These are phyloP conservation scores for Taphrina confusa DNA, from an alignment of 1,139 yeast species.

Conservation along the genomic window DNA sequence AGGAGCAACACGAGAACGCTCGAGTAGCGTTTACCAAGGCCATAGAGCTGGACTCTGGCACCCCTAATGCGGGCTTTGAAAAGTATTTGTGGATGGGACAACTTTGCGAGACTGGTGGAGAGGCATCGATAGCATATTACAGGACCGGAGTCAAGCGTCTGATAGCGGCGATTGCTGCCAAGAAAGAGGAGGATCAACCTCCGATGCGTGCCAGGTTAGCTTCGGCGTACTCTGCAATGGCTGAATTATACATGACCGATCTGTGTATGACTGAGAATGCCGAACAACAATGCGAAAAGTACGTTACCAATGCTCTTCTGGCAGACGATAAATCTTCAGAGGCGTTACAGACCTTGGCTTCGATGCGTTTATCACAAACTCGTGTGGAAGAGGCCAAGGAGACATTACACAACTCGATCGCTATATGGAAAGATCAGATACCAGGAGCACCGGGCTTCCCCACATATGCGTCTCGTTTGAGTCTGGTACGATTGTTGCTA, in stretches of 20 bases:
- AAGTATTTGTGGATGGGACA: constrained; percentile 91
- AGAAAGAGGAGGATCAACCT: constrained; percentile 39
- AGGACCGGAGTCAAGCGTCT: constrained; percentile 63
- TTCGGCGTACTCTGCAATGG: constrained; percentile 78
- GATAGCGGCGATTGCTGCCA: constrained; percentile 46
- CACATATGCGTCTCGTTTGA: constrained; percentile 30
- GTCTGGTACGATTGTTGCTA: constrained; percentile 34
- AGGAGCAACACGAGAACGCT: constrained; percentile 28
- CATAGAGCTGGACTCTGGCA: constrained; percentile 56
- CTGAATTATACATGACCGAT: constrained; percentile 99
- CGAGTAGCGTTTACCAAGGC: constrained; percentile 33
- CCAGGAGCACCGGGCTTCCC: constrained; percentile 27
- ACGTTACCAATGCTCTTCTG: constrained; percentile 65
- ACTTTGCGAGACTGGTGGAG: constrained; percentile 66
- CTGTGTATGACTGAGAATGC: constrained; percentile 92
- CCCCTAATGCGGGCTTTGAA: constrained; percentile 52
- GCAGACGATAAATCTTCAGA: constrained; percentile 69
- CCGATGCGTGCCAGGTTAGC: constrained; percentile 59
- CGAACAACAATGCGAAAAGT: constrained; percentile 72
- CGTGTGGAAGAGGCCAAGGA: constrained; percentile 67
- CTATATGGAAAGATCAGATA: constrained; percentile 25
- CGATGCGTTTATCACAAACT: constrained; percentile 88
- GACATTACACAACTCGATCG: constrained; percentile 51
- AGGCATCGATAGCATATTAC: constrained; percentile 67
- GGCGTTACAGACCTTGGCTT: constrained; percentile 77